Base-by-base conservation (phyloP, 345 rosid species). In the Salix brachista region DNA sequence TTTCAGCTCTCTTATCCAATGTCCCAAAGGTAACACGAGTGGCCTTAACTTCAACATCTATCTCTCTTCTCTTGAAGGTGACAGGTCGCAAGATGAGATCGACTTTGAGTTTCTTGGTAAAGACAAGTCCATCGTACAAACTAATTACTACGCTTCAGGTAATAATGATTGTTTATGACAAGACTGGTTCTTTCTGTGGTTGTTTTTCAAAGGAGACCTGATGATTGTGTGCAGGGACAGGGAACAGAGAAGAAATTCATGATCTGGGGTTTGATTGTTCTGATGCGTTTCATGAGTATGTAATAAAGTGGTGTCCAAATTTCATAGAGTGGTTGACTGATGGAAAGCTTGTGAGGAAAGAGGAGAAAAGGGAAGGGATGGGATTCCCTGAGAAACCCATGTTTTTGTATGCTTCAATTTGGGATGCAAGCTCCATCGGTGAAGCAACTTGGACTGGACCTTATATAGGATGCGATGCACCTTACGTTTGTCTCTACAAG, bases 61-160 rank as follows among this genome's bases (percentile, higher is more conserved):
- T 70, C 89, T 88, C 54, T 88, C 88, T 17, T 87, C 91, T 23
- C 85, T 90, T 26, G 93, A 90, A n/a, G 93, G 91, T 23, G 87
- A 90, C 80, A 85, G 84, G 79, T 85, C 91, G 71, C 91, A 88
- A 52, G 91, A 88, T 73, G 91, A 85, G 87, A 88, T 90, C 78
- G 93, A 90, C 80, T 88, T 90, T 70, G 93, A 88, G 81, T 90
- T 90, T 85, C 80, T 90, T 0, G 93, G 91, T 80, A 90, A 85
- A 72, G 89, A 88, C 82, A 82, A 70, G 73, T 83, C 84, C 68
- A 79, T 82, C 10, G 79, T 87, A 16, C 89, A 88, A 75, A 88
- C 91, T 73, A 90, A 90, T 65, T 85, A 75, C 71, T 88, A 68
- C 82, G 84, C 90, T 30, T n/a, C 84, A 75, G 92, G 91, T 84